Evolutionary conservation across 192 early-diverging fungal species (phyloP).

Genomic region (Podila minutissima): DNA sequence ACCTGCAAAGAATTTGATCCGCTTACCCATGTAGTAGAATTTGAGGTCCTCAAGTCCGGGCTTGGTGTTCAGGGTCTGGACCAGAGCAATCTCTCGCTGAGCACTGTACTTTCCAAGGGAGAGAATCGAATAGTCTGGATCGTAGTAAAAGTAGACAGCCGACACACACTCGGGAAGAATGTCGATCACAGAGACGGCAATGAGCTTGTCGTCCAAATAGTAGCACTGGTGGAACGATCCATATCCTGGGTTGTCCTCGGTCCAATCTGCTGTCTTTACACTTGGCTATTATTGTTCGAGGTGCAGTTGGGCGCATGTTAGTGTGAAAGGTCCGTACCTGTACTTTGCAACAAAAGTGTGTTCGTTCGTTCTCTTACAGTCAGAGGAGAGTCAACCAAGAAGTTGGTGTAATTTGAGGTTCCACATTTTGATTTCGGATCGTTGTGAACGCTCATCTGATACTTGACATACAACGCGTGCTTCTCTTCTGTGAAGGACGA

Average conservation of each 20-base stretch:
- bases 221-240: constrained; percentile 95
- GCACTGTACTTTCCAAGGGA: constrained; percentile 89
- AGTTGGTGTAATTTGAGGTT: constrained; percentile 62
- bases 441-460: constrained; percentile 85
- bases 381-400: constrained; percentile 84
- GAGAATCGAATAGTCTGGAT: constrained; percentile 81
- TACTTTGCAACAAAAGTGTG: neutral
- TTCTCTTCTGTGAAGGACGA: constrained; percentile 79
- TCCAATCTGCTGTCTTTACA: constrained; percentile 7
- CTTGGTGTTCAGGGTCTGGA: constrained; percentile 54
- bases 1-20: neutral
- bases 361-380: constrained; percentile 38
- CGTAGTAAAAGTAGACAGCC: constrained; percentile 96
- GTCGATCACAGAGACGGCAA: constrained; percentile 94
- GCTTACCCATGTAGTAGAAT: constrained; percentile 93
- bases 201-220: constrained; percentile 80
- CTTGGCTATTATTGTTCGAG: constrained; percentile 8
- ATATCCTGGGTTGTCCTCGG: constrained; percentile 56
- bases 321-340: neutral
- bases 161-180: constrained; percentile 90
- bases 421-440: constrained; percentile 66
- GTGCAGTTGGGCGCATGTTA: neutral
- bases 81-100: constrained; percentile 82
- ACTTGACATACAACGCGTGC: constrained; percentile 79
- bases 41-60: constrained; percentile 57